These are phyloP conservation scores for Calycina herbarum DNA, from an alignment of 2,329 filamentous ascomycete genomes.

Conservation along the genomic window DNA sequence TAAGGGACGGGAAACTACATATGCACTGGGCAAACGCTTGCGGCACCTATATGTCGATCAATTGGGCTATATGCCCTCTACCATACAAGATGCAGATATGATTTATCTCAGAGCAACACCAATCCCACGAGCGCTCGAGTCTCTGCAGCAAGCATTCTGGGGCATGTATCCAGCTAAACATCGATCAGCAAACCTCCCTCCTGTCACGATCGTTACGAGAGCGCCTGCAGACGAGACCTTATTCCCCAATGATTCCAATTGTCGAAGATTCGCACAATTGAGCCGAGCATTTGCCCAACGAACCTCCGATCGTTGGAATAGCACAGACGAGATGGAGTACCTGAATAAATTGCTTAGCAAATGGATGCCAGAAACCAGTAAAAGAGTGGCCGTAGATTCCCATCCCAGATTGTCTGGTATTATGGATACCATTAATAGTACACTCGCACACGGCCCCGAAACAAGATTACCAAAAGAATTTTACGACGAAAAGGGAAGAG, in stretches of 20 bases:
- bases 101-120: conserved; percentile 75
- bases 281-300: conserved; percentile 70
- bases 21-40: conserved; percentile 65
- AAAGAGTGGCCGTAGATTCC: conserved; percentile 76
- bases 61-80: conserved; percentile 66
- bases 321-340: conserved; percentile 78
- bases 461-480: conserved; percentile 83
- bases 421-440: conserved; percentile 92
- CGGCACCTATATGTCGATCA: conserved; percentile 74
- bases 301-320: conserved; percentile 72
- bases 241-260: conserved; percentile 75
- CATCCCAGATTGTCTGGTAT: conserved; percentile 84
- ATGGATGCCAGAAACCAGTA: conserved; percentile 76
- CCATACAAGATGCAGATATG: conserved; percentile 54
- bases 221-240: conserved; percentile 71
- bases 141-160: conserved; percentile 71
- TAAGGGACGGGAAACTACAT: conserved; percentile 70
- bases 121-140: conserved; percentile 74
- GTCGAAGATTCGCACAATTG: conserved; percentile 69
- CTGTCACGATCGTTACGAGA: conserved; percentile 66
- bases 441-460: conserved; percentile 76
- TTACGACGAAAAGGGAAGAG: conserved; percentile 72
- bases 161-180: conserved; percentile 68
- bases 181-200: conserved; percentile 53
- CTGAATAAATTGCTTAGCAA: conserved; percentile 74